These are phyloP conservation scores for Amesomyces nigricolor DNA, from an alignment of 2,329 filamentous ascomycete species.

Conservation along the genomic window DNA sequence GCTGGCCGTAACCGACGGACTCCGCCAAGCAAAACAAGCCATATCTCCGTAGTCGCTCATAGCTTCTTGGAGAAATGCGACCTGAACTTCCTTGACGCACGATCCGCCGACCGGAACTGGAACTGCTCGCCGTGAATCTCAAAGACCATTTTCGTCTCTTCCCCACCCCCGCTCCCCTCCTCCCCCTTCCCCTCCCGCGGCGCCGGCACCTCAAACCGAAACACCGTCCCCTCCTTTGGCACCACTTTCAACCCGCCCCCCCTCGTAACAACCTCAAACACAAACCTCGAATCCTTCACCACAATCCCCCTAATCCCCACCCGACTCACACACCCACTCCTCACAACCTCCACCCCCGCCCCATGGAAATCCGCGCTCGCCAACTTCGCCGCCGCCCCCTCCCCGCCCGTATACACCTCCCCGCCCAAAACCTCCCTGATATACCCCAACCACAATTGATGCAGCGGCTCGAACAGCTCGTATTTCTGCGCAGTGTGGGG, in stretches of 20 bases:
- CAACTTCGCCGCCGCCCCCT: conserved; percentile 64
- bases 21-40: background rate
- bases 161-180: conserved; percentile 20
- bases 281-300: conserved; percentile 79
- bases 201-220: conserved; percentile 65
- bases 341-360: conserved; percentile 72
- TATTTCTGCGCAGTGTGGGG: conserved; percentile 65
- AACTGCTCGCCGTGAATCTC: conserved; percentile 88
- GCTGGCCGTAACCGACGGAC: background rate
- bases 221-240: conserved; percentile 86
- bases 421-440: conserved; percentile 72
- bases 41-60: conserved; percentile 39
- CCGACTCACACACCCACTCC: conserved; percentile 72
- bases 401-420: conserved; percentile 50
- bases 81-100: conserved; percentile 90
- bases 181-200: conserved; percentile 22
- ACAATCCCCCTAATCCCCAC: conserved; percentile 85
- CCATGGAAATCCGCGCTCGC: conserved; percentile 88
- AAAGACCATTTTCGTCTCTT: conserved; percentile 52
- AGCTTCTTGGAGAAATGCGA: conserved; percentile 70
- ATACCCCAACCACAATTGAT: conserved; percentile 77
- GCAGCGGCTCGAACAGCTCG: conserved; percentile 68
- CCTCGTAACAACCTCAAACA: conserved; percentile 76
- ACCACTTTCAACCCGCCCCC: conserved; percentile 67
- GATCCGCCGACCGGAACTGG: conserved; percentile 72